These are phyloP conservation scores for Tolypocladium capitatum DNA, from an alignment of 2,329 filamentous ascomycete species.

Conservation along the genomic window DNA sequence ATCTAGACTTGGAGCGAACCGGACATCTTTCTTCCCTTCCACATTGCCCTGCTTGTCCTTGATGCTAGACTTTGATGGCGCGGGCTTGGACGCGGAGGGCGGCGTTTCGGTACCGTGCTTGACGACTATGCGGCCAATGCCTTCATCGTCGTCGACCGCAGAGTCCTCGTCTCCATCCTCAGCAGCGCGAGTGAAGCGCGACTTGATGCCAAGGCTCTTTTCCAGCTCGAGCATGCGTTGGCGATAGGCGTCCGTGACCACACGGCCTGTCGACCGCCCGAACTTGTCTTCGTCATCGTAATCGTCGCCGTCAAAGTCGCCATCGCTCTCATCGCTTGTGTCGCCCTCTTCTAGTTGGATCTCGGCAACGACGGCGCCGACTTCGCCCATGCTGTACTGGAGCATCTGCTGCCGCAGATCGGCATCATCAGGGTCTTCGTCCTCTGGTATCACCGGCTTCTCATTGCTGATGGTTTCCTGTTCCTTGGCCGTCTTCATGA, in stretches of 20 bases:
- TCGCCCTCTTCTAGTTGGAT: conserved; percentile 65
- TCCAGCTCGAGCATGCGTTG: conserved; percentile 78
- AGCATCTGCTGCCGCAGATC: conserved; percentile 77
- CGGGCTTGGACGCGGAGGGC: conserved; percentile 7
- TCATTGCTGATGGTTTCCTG: conserved; percentile 34
- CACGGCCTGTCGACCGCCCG: conserved; percentile 55
- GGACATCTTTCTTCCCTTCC: conserved; percentile 53
- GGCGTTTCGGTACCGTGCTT: conserved; percentile 13
- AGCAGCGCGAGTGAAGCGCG: conserved; percentile 41
- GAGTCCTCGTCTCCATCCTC: conserved; percentile 22
- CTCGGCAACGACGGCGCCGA: conserved; percentile 86
- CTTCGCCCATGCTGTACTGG: conserved; percentile 74
- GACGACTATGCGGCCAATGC: conserved; percentile 44
- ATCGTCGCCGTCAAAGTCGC: conserved; percentile 34
- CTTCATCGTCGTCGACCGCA: conserved; percentile 28
- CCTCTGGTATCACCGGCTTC: conserved; percentile 47
- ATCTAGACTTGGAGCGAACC: conserved; percentile 65
- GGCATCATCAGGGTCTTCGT: conserved; percentile 72
- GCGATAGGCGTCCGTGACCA: conserved; percentile 62
- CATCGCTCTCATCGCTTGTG: conserved; percentile 39
- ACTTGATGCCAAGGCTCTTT: conserved; percentile 52
- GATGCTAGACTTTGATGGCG: conserved; percentile 19
- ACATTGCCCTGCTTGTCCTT: conserved; percentile 14
- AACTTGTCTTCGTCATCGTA: conserved; percentile 56
- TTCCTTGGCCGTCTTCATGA: conserved; percentile 43